These are phyloP conservation scores for Phialemoniopsis sp. DNA, from an alignment of 2,329 filamentous ascomycete genomes.

Conservation along the genomic window DNA sequence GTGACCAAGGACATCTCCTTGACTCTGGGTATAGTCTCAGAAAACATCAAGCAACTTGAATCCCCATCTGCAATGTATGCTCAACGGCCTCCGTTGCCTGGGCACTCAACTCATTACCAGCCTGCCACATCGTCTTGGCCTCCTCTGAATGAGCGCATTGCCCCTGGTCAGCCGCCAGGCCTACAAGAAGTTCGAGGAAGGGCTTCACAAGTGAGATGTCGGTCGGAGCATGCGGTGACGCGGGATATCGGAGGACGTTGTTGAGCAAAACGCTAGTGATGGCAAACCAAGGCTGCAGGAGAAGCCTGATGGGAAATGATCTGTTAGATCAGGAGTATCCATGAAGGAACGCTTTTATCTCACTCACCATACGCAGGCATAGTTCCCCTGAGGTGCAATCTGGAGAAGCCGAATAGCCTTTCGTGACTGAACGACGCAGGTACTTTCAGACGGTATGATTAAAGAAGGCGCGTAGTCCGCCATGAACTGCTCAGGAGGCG, in stretches of 20 bases:
- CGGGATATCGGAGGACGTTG: constrained; percentile 1
- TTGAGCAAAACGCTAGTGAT: background rate
- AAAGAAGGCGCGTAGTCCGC: background rate
- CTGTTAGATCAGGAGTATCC: background rate
- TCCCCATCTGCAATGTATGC: no score
- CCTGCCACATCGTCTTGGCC: background rate
- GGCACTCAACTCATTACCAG: background rate
- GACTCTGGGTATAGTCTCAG: no score
- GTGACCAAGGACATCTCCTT: no score
- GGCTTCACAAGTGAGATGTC: constrained; percentile 1
- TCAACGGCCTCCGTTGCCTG: background rate
- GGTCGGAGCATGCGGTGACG: background rate
- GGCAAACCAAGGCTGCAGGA: background rate
- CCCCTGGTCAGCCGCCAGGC: background rate
- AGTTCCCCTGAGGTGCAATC: background rate
- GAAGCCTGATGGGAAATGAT: background rate
- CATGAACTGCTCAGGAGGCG: background rate
- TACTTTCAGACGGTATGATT: background rate
- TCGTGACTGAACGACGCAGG: constrained; percentile 1
- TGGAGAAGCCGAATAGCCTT: constrained; percentile 1
- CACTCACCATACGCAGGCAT: constrained; percentile 2
- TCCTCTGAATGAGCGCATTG: constrained; percentile 1
- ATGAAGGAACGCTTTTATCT: background rate
- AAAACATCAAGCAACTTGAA: no score
- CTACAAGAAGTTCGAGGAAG: background rate